These are phyloP conservation scores for Talaromyces trachyspermus DNA, from an alignment of 495 filamentous ascomycete genomes.

Conservation along the genomic window DNA sequence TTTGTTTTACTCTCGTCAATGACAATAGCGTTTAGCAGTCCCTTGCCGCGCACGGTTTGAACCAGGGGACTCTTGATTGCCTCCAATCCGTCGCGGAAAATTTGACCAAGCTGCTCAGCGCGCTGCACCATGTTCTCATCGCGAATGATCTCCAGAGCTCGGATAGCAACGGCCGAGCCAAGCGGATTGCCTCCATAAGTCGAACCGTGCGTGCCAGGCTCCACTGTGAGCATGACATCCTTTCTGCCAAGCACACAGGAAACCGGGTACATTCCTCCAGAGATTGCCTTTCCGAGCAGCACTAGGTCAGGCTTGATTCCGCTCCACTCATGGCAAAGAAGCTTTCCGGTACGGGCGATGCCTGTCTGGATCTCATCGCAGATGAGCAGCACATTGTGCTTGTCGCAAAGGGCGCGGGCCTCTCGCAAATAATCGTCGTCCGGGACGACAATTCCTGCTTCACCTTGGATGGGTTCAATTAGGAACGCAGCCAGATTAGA, in stretches of 20 bases:
- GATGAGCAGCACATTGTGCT: conserved; percentile 90
- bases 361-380: conserved; percentile 99
- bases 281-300: conserved; percentile 93
- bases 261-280: conserved; percentile 97
- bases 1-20: conserved; percentile 85
- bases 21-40: conserved; percentile 90
- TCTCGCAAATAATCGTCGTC: conserved; percentile 79
- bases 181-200: conserved; percentile 97
- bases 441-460: conserved; percentile 94
- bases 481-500: conserved; percentile 86
- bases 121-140: conserved; percentile 83
- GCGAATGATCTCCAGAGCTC: conserved; percentile 87
- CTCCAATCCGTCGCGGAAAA: conserved; percentile 74
- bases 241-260: conserved; percentile 84
- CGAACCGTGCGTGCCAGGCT: conserved; percentile 92
- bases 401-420: conserved; percentile 80
- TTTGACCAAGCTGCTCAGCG: conserved; percentile 68
- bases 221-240: conserved; percentile 94
- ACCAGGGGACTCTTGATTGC: conserved; percentile 72
- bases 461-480: conserved; percentile 95
- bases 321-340: conserved; percentile 92
- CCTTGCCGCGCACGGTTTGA: conserved; percentile 80
- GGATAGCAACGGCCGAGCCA: conserved; percentile 93
- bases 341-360: conserved; percentile 87
- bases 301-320: conserved; percentile 93